Evolutionary conservation across 805 yeast species (phyloP).

Genomic region (Candida nemodendra): DNA sequence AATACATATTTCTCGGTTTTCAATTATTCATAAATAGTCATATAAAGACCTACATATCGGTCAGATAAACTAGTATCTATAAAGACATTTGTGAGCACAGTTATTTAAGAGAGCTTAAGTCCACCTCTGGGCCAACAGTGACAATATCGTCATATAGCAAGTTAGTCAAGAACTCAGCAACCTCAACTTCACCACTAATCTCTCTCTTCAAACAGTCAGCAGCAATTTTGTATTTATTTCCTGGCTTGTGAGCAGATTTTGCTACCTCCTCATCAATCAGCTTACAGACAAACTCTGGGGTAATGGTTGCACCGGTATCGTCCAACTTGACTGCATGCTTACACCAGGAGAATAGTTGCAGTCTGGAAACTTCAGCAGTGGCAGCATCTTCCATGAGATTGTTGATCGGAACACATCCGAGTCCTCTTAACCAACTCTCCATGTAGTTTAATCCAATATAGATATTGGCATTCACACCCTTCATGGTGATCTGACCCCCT

Average conservation of each 20-base stretch:
- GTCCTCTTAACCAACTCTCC: slow-evolving; percentile 83
- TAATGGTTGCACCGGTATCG: slow-evolving; percentile 57
- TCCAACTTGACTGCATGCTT: slow-evolving; percentile 61
- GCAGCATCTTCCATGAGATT: slow-evolving; percentile 89
- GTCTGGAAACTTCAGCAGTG: slow-evolving; percentile 82
- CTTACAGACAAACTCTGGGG: slow-evolving; percentile 56
- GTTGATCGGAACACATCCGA: slow-evolving; percentile 85
- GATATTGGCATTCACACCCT: slow-evolving; percentile 69
- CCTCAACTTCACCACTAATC: slow-evolving; percentile 61
- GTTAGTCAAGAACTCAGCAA: slow-evolving; percentile 76
- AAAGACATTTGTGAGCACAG: not conserved
- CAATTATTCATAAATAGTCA: not conserved
- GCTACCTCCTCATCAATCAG: slow-evolving; percentile 63
- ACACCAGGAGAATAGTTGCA: slow-evolving; percentile 83
- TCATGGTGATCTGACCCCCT: slow-evolving; percentile 62
- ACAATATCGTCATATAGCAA: slow-evolving; percentile 72
- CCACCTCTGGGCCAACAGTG: slow-evolving; percentile 39
- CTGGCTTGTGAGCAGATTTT: slow-evolving; percentile 50
- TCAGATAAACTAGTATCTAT: not conserved
- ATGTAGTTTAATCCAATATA: slow-evolving; percentile 76
- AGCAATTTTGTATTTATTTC: slow-evolving; percentile 67
- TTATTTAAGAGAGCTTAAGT: slow-evolving; percentile 30
- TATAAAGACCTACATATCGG: not conserved
- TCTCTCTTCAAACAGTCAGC: slow-evolving; percentile 72
- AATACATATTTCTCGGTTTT: too few relatives aligned